Base-by-base conservation (phyloP, 1,284 basidiomycete genomes). In the Cutaneotrichosporon sp. region DNA sequence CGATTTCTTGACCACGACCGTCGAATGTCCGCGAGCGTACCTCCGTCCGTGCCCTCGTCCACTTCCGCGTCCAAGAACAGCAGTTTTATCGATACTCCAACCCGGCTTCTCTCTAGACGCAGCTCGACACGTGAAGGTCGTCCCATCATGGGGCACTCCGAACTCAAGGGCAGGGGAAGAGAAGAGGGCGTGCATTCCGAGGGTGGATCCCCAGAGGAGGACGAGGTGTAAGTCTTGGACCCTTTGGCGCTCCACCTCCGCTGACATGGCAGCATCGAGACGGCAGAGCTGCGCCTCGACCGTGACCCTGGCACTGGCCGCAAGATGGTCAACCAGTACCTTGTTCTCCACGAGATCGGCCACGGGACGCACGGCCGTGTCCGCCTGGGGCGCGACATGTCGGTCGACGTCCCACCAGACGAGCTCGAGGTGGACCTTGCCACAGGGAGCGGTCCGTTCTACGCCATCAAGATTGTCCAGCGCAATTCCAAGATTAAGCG, bases 281-380 rank as follows among this genome's bases (percentile, higher is more conserved):
- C 89, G 5, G 81, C 83, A 64, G 82, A 83, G 58, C 70, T 81
- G 18, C 66, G 72, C 42, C 68, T 79, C 38, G 72, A 76, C 51
- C 67, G 75, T 13, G 80, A 82, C 69, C 76, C 77, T 18, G 75
- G 69, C 49, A 76, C 79, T 2, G 82, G 82, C 10, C 70, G 79
- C 18, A 81, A 81, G 59, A 87, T 88, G 83, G 84, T 92, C 73
- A 93, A 93, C 80, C 89, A 91, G 76, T 92, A 92, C 77, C 81
- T 87, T 36, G 79, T 91, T 65, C 83, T 81, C 10, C 69, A 84
- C 60, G 85, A 85, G 73, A 87, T 93, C 26, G 91, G 91, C 13
- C 85, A 84, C 63, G 91, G 91, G 5, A 90, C 91, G 73, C 91
- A 93, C 76, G 91, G 91, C 49, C 86, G 88, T 72, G 91, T 93